Evolutionary conservation across 2,329 filamentous ascomycete species (phyloP).

Genomic region (Fusarium nisikadoi): DNA sequence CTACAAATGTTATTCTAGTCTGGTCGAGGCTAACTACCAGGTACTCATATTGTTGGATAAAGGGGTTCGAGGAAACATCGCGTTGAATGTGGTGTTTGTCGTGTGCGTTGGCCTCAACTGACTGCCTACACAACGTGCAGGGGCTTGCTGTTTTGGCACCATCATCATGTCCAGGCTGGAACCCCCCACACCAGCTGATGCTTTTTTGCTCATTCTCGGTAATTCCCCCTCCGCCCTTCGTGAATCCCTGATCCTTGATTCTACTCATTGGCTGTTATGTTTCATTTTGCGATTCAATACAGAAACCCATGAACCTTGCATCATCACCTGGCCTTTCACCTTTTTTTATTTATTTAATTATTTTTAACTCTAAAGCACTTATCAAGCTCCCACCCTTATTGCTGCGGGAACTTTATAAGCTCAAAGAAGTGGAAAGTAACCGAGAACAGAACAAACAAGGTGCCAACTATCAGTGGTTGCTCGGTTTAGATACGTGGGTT

Average conservation of each 20-base stretch:
- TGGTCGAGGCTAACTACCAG: neutral
- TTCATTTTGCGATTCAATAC: conserved; percentile 16
- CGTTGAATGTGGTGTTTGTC: neutral
- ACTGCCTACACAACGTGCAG: neutral
- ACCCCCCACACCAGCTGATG: conserved; percentile 27
- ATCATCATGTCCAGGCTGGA: neutral
- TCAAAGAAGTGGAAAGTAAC: conserved; percentile 3
- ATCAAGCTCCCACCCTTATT: conserved; percentile 29
- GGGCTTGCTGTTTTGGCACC: neutral
- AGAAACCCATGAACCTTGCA: conserved; percentile 29
- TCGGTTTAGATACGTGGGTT: neutral
- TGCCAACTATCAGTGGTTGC: neutral
- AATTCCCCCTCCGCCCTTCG: conserved; percentile 8
- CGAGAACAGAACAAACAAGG: neutral
- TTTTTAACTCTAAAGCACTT: conserved; percentile 6
- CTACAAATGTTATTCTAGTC: neutral
- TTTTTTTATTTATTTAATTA: too few relatives aligned
- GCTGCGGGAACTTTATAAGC: conserved; percentile 18
- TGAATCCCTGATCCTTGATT: conserved; percentile 22
- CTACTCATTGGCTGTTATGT: conserved; percentile 22
- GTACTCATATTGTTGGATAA: neutral
- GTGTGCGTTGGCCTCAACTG: neutral
- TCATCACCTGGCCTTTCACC: conserved; percentile 16
- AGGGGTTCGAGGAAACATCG: neutral
- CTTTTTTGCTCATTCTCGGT: conserved; percentile 18